Conservation (phyloP, 164 flowering plant genomes). For the Cinnamomum micranthum region DNA sequence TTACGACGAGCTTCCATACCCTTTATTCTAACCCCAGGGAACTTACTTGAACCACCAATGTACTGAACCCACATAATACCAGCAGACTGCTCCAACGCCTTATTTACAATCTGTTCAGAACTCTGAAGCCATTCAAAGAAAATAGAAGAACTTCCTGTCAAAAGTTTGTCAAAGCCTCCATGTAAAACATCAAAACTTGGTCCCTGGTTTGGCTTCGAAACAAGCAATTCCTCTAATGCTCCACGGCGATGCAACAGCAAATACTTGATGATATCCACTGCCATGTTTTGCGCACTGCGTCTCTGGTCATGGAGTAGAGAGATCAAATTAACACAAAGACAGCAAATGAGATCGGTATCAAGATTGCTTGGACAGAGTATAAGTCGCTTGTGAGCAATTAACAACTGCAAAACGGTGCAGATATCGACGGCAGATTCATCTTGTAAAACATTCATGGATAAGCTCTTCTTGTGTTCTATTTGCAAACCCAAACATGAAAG, state of each 20-base stretch:
- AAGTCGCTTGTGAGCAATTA: conserved; percentile 81
- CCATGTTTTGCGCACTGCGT: conserved; percentile 54
- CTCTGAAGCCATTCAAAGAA: conserved; percentile 82
- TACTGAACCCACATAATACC: conserved; percentile 95
- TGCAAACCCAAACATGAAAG: conserved; percentile 68
- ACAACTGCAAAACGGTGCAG: conserved; percentile 71
- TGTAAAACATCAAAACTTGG: conserved; percentile 77
- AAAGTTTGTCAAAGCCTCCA: conserved; percentile 88
- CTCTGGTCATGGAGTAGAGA: conserved; percentile 76
- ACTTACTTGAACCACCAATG: conserved; percentile 84
- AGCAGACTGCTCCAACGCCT: conserved; percentile 88
- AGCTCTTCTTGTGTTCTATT: conserved; percentile 52
- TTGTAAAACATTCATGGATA: conserved; percentile 20
- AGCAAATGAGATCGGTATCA: conserved; percentile 87
- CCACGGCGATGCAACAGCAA: conserved; percentile 86
- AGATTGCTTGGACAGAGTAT: conserved; percentile 89
- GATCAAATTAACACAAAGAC: conserved; percentile 83
- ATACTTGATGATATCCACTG: conserved; percentile 74
- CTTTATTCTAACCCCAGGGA: conserved; percentile 90
- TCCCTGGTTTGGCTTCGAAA: conserved; percentile 86
- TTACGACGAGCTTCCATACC: conserved; percentile 92
- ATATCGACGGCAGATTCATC: conserved; percentile 71
- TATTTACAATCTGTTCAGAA: conserved; percentile 65
- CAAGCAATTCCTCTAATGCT: conserved; percentile 85
- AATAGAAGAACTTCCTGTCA: conserved; percentile 58